Percentiles rank a stretch among this genome's conserved stretches.
Evolutionary conservation across 768 basidiomycete genomes (phyloP).

Genomic region (Boletus rubropictus): DNA sequence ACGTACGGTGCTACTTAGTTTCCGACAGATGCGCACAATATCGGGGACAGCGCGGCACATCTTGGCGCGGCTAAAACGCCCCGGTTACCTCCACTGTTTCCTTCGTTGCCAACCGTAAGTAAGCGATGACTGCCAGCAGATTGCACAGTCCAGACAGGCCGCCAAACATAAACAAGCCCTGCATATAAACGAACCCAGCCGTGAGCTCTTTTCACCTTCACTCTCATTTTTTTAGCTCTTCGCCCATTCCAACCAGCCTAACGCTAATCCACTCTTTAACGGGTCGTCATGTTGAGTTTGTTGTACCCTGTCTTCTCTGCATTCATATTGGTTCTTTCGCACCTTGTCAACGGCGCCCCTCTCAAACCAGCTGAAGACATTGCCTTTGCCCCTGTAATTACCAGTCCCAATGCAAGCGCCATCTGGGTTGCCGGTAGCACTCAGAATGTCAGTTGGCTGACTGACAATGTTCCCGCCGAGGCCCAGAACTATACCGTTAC

Average conservation of each 20-base stretch:
- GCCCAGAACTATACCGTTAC: slow-evolving; percentile 33
- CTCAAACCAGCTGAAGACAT: slow-evolving; percentile 27
- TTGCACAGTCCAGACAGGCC: background rate
- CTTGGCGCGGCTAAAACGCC: too few relatives aligned
- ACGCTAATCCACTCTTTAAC: slow-evolving; percentile 19
- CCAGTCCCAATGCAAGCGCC: slow-evolving; percentile 27
- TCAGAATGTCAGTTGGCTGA: slow-evolving; percentile 42
- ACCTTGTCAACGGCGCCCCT: slow-evolving; percentile 26
- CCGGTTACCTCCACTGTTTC: too few relatives aligned
- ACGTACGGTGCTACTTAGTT: too few relatives aligned
- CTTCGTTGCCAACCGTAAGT: too few relatives aligned
- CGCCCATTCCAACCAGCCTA: background rate
- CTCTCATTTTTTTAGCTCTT: background rate
- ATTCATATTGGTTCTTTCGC: slow-evolving; percentile 26
- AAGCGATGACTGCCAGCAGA: too few relatives aligned
- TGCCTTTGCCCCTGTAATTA: slow-evolving; percentile 41
- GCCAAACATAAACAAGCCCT: slow-evolving; percentile 23
- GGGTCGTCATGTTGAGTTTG: slow-evolving; percentile 20
- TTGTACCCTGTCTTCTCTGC: slow-evolving; percentile 27
- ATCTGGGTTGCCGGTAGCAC: slow-evolving; percentile 35
- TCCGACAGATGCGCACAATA: too few relatives aligned
- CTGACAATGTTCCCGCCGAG: slow-evolving; percentile 34
- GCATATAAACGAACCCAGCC: slow-evolving; percentile 19
- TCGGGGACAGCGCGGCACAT: too few relatives aligned
- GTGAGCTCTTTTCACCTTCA: background rate